A percentile compares a stretch with the other conserved stretches of the same genome.
These are phyloP conservation scores for Kwoniella europaea DNA, from an alignment of 768 basidiomycete genomes.

Conservation along the genomic window DNA sequence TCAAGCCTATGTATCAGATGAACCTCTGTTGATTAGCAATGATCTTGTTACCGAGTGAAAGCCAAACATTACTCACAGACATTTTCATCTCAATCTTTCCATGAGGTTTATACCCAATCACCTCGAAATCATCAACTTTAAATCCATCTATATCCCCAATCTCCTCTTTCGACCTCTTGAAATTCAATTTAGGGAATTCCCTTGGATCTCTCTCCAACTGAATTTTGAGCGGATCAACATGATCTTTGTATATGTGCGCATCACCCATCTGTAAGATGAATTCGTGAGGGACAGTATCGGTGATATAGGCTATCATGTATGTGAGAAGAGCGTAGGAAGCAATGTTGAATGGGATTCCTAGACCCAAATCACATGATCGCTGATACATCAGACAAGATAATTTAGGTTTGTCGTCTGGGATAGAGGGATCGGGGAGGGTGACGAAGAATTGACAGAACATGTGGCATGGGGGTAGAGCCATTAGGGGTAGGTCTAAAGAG, in stretches of 20 bases:
- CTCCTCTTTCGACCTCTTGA: conserved; percentile 67
- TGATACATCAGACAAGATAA: conserved; percentile 97
- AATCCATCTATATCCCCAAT: conserved; percentile 77
- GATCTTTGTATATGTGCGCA: conserved; percentile 93
- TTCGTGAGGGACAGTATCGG: conserved; percentile 82
- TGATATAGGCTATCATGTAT: conserved; percentile 95
- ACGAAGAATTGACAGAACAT: conserved; percentile 99
- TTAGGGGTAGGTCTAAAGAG: conserved; percentile 77
- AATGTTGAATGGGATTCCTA: conserved; percentile 99
- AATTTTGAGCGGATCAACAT: conserved; percentile 79
- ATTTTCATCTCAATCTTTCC: conserved; percentile 92
- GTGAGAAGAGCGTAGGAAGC: conserved; percentile 97
- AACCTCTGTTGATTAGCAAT: background rate
- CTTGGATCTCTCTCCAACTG: conserved; percentile 80
- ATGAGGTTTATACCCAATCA: conserved; percentile 85
- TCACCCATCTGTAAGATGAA: conserved; percentile 96
- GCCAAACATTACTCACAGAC: conserved; percentile 64
- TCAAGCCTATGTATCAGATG: too few relatives aligned
- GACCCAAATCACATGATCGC: conserved; percentile 93
- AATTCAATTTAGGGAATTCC: conserved; percentile 79
- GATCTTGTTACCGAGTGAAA: background rate
- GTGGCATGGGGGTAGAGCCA: conserved; percentile 98
- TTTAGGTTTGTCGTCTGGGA: conserved; percentile 60
- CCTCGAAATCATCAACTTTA: conserved; percentile 74
- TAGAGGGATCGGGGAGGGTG: conserved; percentile 71